These are phyloP conservation scores for Asterochloris sp. DNA, from an alignment of 139 green algal genomes.

Conservation along the genomic window DNA sequence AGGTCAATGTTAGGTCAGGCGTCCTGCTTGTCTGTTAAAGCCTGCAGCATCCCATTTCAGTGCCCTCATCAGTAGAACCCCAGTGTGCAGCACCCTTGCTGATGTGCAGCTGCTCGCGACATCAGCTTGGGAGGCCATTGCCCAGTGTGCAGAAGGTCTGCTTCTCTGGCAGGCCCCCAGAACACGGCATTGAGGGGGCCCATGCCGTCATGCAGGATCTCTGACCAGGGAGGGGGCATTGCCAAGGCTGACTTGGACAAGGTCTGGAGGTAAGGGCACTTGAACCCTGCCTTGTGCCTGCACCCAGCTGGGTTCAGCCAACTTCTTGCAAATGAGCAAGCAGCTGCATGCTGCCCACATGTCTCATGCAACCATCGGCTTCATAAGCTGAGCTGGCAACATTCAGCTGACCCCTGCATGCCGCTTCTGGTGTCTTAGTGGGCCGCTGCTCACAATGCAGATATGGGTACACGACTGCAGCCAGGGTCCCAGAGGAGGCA, in stretches of 20 bases:
- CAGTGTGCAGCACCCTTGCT: not conserved
- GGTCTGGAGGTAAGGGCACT: conserved; percentile 65
- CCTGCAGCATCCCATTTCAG: not conserved
- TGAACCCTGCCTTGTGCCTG: conserved; percentile 16
- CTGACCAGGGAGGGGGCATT: conserved; percentile 82
- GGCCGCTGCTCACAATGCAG: too few relatives aligned
- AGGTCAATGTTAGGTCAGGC: conserved; percentile 36
- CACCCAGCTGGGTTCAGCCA: conserved; percentile 37
- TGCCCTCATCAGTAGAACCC: not conserved
- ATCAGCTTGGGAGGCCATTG: too few relatives aligned
- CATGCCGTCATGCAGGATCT: conserved; percentile 35
- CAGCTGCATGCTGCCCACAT: too few relatives aligned
- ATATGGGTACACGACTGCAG: not conserved
- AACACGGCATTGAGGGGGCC: too few relatives aligned
- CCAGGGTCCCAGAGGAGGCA: not conserved
- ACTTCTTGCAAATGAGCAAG: too few relatives aligned
- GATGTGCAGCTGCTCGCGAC: too few relatives aligned
- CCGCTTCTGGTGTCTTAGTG: too few relatives aligned
- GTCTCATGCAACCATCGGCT: too few relatives aligned
- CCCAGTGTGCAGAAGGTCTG: too few relatives aligned
- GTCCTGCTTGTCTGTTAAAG: not conserved
- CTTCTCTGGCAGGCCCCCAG: too few relatives aligned
- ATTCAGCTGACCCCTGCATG: too few relatives aligned
- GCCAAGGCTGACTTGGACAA: conserved; percentile 31
- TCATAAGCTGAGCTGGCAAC: too few relatives aligned